Evolutionary conservation across 768 basidiomycete genomes (phyloP).

Genomic region (Gymnopilus junonius): DNA sequence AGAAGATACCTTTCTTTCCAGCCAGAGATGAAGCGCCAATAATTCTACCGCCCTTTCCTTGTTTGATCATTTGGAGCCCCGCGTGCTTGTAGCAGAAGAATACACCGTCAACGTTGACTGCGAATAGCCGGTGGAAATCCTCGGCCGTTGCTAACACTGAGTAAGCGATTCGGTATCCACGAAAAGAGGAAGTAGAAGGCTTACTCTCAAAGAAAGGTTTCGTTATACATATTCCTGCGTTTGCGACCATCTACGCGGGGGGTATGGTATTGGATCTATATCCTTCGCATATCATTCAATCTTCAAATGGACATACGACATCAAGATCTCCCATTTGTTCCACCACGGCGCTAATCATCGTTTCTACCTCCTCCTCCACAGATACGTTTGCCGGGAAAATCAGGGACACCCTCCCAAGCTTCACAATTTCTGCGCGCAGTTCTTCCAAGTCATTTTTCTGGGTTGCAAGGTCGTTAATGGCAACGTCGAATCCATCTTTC

Average conservation of each 20-base stretch:
- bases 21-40: conserved; percentile 36
- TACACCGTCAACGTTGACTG: conserved; percentile 59
- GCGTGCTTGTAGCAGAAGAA: conserved; percentile 71
- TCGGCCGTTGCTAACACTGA: conserved; percentile 32
- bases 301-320: conserved; percentile 36
- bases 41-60: conserved; percentile 57
- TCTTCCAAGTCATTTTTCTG: conserved; percentile 29
- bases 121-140: conserved; percentile 46
- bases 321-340: conserved; percentile 47
- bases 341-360: conserved; percentile 34
- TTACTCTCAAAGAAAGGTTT: conserved; percentile 25
- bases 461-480: conserved; percentile 44
- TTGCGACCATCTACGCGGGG: conserved; percentile 34
- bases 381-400: conserved; percentile 39
- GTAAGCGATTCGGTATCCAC: neutral
- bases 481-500: conserved; percentile 49
- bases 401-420: conserved; percentile 27
- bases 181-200: neutral
- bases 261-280: neutral
- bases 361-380: conserved; percentile 43
- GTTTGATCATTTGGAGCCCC: conserved; percentile 61
- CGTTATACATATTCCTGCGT: conserved; percentile 29
- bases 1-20: conserved; percentile 46
- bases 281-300: neutral
- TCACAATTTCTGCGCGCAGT: conserved; percentile 30